These are phyloP conservation scores for Cryptococcus sp. DNA, from an alignment of 1,284 basidiomycete genomes.

Conservation along the genomic window DNA sequence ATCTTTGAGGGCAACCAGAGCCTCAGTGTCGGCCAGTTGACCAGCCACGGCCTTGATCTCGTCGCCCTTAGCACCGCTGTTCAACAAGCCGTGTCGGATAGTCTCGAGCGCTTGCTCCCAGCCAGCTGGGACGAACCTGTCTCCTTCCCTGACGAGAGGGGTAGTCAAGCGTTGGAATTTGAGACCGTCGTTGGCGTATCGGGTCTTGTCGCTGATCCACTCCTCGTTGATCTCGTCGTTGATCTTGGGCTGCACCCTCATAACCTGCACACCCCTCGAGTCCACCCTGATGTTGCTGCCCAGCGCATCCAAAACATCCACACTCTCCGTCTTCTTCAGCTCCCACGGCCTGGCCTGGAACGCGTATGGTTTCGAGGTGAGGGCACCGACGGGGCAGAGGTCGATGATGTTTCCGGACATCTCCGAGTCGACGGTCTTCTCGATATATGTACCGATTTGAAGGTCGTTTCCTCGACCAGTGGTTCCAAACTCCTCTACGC, in stretches of 20 bases:
- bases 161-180: constrained; percentile 93
- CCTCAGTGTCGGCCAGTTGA: constrained; percentile 89
- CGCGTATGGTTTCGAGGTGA: constrained; percentile 97
- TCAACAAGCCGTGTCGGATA: constrained; percentile 74
- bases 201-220: constrained; percentile 99
- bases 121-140: constrained; percentile 84
- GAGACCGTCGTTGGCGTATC: constrained; percentile 94
- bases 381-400: constrained; percentile 90
- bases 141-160: constrained; percentile 86
- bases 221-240: constrained; percentile 99
- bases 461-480: constrained; percentile 97
- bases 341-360: constrained; percentile 99
- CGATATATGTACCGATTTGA: constrained; percentile 98
- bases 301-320: constrained; percentile 97
- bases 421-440: constrained; percentile 96
- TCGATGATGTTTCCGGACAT: constrained; percentile 97
- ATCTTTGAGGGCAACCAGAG: constrained; percentile 92
- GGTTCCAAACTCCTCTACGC: constrained; percentile 95
- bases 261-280: constrained; percentile 92
- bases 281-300: constrained; percentile 98
- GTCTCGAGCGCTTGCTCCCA: constrained; percentile 91
- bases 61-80: constrained; percentile 84
- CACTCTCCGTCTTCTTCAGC: constrained; percentile 94
- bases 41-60: constrained; percentile 97
- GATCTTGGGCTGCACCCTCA: constrained; percentile 93